Evolutionary conservation across 1,139 yeast species (phyloP).

Genomic region (Torulaspora globosa): DNA sequence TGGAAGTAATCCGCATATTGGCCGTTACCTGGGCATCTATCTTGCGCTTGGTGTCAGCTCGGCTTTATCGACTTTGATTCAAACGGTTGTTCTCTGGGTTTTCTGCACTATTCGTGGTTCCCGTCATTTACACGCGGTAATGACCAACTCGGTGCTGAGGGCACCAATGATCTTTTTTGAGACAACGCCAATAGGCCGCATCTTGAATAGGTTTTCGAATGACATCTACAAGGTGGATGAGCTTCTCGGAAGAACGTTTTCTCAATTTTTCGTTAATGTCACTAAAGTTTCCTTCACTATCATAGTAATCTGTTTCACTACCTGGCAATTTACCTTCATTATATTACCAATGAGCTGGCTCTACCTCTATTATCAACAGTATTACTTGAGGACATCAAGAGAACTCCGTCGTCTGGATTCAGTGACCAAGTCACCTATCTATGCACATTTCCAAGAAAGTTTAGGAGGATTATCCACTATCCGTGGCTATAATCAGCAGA

Average conservation of each 20-base stretch:
- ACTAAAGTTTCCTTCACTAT: constrained; percentile 77
- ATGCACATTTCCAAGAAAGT: constrained; percentile 95
- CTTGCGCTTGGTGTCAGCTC: constrained; percentile 69
- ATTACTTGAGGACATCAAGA: constrained; percentile 84
- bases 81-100: constrained; percentile 72
- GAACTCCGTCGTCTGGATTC: constrained; percentile 94
- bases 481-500: constrained; percentile 78
- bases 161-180: constrained; percentile 98
- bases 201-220: constrained; percentile 87
- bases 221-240: constrained; percentile 93
- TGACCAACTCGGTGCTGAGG: constrained; percentile 76
- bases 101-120: constrained; percentile 85
- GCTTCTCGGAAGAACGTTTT: constrained; percentile 74
- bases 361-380: constrained; percentile 82
- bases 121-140: constrained; percentile 64
- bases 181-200: constrained; percentile 94
- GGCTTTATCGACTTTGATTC: constrained; percentile 56
- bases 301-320: constrained; percentile 75
- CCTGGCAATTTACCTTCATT: constrained; percentile 79
- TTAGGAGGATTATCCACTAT: constrained; percentile 85
- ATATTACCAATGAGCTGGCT: constrained; percentile 66
- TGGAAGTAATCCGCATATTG: constrained; percentile 69
- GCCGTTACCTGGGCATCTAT: constrained; percentile 69
- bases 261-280: constrained; percentile 71
- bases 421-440: constrained; percentile 87